Evolutionary conservation across 176 grass and related monocot species (phyloP).

Genomic region (Eleusine coracana): DNA sequence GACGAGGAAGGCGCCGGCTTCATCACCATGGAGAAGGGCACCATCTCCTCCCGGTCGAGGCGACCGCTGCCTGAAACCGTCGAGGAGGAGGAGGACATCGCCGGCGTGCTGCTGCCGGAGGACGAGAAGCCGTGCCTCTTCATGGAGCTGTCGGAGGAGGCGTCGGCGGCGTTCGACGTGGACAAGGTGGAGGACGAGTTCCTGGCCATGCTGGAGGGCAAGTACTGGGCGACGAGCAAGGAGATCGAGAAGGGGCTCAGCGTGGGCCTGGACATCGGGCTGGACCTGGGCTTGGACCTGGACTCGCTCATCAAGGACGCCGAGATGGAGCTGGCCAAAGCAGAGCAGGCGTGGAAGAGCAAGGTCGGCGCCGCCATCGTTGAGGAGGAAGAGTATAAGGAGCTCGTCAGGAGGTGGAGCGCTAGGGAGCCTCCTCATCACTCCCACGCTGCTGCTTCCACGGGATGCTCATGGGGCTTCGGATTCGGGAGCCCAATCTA

Average conservation of each 20-base stretch:
- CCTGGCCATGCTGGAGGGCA: constrained; percentile 78
- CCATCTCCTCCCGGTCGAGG: constrained; percentile 54
- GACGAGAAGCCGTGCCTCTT: constrained; percentile 86
- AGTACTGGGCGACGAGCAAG: constrained; percentile 73
- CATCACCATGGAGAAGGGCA: constrained; percentile 90
- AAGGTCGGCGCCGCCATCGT: constrained; percentile 70
- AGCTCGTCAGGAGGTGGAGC: constrained; percentile 70
- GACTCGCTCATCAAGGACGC: constrained; percentile 71
- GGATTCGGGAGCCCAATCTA: constrained; percentile 80
- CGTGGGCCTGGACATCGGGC: constrained; percentile 60
- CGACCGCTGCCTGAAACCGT: constrained; percentile 30
- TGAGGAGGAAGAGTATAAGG: constrained; percentile 88
- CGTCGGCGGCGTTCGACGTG: constrained; percentile 48
- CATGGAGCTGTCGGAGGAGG: constrained; percentile 60
- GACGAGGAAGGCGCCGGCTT: constrained; percentile 75
- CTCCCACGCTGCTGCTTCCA: constrained; percentile 8
- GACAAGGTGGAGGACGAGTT: constrained; percentile 91
- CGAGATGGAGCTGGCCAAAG: constrained; percentile 80
- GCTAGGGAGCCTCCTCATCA: not conserved
- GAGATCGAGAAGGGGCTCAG: constrained; percentile 71
- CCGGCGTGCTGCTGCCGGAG: constrained; percentile 21
- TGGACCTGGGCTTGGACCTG: constrained; percentile 62
- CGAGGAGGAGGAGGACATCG: constrained; percentile 23
- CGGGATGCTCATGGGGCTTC: constrained; percentile 38
- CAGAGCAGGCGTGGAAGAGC: constrained; percentile 72